Base-by-base conservation (phyloP, 2,329 filamentous ascomycete species). In the Chrysoporthe puriensis region DNA sequence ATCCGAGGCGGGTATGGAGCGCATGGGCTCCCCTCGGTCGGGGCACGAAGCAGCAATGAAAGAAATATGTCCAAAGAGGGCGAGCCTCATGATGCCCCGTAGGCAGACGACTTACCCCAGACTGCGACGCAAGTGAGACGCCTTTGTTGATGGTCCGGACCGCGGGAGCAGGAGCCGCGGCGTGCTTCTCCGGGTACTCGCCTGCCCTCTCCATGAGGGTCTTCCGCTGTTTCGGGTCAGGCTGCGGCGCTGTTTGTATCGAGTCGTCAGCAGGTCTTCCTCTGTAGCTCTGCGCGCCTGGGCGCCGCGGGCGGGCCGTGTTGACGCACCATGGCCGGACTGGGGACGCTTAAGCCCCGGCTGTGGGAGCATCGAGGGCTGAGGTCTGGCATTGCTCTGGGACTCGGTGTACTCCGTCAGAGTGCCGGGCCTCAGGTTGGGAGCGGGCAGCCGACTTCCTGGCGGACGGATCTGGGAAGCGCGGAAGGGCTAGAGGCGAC, bases 331-430 rank as follows among this genome's bases (percentile, higher is more conserved):
- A 42, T 71, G 69, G 16, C 75, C 77, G 36, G 72, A 48, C 58
- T 73, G 72, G 2, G 73, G 71, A 54, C 88, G 84, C 78, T 90
- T 90, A 69, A 84, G 66, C 14, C 78, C 79, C 0, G 75, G 73
- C 69, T 81, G 72, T 44, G 81, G 78, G 63, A 79, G 79, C 48
- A 79, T 79, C 0, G 81, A 75, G 1, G 78, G 76, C 62, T 83
- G 83, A 13, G 78, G 76, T 62, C 87, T 84, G 56, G 83, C 77
- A 74, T 90, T 90, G 77, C 79, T 81, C 73, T 90, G 86, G n/a
- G 87, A 88, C 8, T 88, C 85, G 73, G 80, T 83, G 71, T 87
- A 84, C 73, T 89, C 87, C 11, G 82, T 77, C 18, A 89, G 81
- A 59, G 75, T 77, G 43, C 74, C 56, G 13, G 73, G 64, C 16